These are phyloP conservation scores for Paxillus involutus DNA, from an alignment of 768 basidiomycete species.

Conservation along the genomic window DNA sequence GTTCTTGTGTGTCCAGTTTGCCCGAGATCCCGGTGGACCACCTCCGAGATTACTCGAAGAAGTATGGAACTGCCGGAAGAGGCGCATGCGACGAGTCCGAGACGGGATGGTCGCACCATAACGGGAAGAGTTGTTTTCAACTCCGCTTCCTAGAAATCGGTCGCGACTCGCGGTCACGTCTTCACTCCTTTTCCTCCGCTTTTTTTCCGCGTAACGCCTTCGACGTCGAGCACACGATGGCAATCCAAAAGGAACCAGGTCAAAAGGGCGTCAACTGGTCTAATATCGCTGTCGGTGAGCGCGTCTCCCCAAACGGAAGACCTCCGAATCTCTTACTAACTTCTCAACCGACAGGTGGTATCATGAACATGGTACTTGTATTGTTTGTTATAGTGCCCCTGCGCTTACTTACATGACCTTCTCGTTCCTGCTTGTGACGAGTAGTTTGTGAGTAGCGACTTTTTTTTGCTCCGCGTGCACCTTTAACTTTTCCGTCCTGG, in stretches of 20 bases:
- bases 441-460: constrained; percentile 45
- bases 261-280: constrained; percentile 93
- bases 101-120: too few relatives aligned
- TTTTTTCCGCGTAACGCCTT: constrained; percentile 9
- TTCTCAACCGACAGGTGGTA: constrained; percentile 59
- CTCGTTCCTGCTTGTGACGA: neutral
- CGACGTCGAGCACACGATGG: constrained; percentile 50
- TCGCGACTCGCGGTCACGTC: constrained; percentile 1
- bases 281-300: constrained; percentile 91
- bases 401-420: constrained; percentile 8
- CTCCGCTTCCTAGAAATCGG: neutral
- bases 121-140: too few relatives aligned
- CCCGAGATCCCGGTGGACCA: too few relatives aligned
- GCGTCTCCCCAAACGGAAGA: constrained; percentile 15
- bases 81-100: too few relatives aligned
- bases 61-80: too few relatives aligned
- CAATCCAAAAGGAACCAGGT: constrained; percentile 81
- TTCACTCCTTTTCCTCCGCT: constrained; percentile 4
- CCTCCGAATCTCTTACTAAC: constrained; percentile 18
- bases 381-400: constrained; percentile 30
- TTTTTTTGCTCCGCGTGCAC: neutral
- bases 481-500: constrained; percentile 17
- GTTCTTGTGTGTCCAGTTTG: too few relatives aligned
- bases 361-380: constrained; percentile 93
- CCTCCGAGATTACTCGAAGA: neutral